Evolutionary conservation across 2,329 filamentous ascomycete genomes (phyloP).

Genomic region (Cercospora janseana): DNA sequence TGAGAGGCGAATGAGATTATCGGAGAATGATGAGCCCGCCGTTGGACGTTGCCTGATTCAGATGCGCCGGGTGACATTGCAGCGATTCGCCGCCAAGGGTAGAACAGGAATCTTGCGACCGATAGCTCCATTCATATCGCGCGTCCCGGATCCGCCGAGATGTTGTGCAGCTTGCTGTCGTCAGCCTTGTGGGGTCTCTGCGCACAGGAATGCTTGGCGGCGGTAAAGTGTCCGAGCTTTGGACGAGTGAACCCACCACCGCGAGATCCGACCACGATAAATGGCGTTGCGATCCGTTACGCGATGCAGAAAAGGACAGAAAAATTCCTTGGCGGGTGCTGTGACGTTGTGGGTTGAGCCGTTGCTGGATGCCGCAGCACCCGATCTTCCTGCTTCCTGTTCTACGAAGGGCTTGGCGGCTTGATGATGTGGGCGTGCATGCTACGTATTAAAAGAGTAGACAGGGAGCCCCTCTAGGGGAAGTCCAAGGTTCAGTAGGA

Average conservation of each 20-base stretch:
- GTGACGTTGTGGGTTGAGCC: not conserved
- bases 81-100: too few species aligned
- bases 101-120: not conserved
- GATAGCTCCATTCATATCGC: not conserved
- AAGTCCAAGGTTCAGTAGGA: not conserved
- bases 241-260: not conserved
- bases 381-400: slow-evolving; percentile 1
- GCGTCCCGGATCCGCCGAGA: not conserved
- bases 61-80: too few species aligned
- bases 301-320: not conserved
- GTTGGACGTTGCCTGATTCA: too few species aligned
- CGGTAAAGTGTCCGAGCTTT: slow-evolving; percentile 4
- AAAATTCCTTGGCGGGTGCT: slow-evolving; percentile 3
- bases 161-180: slow-evolving; percentile 6
- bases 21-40: too few species aligned
- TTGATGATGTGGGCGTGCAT: slow-evolving; percentile 2
- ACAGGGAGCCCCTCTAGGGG: not conserved
- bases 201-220: slow-evolving; percentile 3
- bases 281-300: not conserved
- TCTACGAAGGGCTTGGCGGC: not conserved
- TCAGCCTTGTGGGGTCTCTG: slow-evolving; percentile 7
- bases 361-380: not conserved
- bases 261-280: slow-evolving; percentile 4
- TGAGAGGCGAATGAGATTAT: too few species aligned
- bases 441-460: not conserved